Evolutionary conservation across 352 stramenopile genomes (phyloP), one percentile per base, ranked within the genome.

Genomic region (Globisporangium parvum): DNA sequence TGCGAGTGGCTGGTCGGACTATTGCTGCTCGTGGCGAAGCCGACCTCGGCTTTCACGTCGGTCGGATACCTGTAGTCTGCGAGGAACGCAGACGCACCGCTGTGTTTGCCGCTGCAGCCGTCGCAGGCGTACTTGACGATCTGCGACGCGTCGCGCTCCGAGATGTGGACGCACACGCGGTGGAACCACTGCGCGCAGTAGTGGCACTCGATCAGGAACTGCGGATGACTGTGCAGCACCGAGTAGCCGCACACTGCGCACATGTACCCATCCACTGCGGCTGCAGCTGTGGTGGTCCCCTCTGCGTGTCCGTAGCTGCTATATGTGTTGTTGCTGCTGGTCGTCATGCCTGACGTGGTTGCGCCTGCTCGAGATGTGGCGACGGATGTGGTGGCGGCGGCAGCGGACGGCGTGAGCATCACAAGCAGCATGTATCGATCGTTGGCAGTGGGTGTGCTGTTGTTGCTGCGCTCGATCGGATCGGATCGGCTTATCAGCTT

Each of bases 151-250:
- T 77, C 67, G 28, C 67, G 56, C 53, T 82, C 70, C 53, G 59
- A 77, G 20, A 80, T 60, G 48, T 69, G 55, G 37, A 83, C 62
- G 57, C 73, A 83, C n/a, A 59, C 61, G 45, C 73, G 70, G 47
- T 83, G 73, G 60, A 75, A 80, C 73, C 73, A 83, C n/a, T 67
- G 63, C 8, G 62, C 57, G 58, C 73, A 83, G 62, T 75, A 77
- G 46, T 78, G 70, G 51, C 73, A 83, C 48, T 83, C 73, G 56
- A 83, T 57, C 24, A 80, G 63, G 47, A 78, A 70, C 66, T 71
- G 59, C 44, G 57, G 57, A 35, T 57, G 50, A 37, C 51, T 57
- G 20, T 50, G 33, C 8, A 59, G 51, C 44, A 63, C 57, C 24
- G 51, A 57, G 44, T 63, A 59, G 51, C 57, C 57, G 46, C 57